Conservation (phyloP, 202 grass and related monocot species). For the Zoysia matrella region DNA sequence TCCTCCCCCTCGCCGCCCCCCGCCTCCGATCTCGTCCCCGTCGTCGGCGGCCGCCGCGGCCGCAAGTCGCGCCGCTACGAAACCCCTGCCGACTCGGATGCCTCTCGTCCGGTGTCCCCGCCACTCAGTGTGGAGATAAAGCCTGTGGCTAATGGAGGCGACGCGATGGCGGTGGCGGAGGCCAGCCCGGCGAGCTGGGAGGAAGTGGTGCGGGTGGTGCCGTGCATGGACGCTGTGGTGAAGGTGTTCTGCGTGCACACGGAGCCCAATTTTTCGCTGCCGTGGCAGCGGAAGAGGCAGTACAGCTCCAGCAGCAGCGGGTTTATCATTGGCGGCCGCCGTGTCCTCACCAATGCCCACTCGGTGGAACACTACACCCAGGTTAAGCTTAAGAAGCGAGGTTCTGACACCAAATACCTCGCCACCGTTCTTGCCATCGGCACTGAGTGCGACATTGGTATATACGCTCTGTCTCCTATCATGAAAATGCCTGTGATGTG, state of each 20-base stretch:
- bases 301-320: conserved; percentile 95
- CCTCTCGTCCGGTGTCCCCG: conserved; percentile 46
- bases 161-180: conserved; percentile 33
- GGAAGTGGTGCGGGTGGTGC: conserved; percentile 68
- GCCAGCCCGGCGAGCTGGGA: conserved; percentile 60
- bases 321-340: conserved; percentile 74
- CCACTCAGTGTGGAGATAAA: conserved; percentile 33
- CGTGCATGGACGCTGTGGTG: conserved; percentile 94
- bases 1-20: conserved; percentile 37
- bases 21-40: conserved; percentile 15
- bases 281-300: conserved; percentile 93
- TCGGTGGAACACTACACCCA: conserved; percentile 94
- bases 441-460: conserved; percentile 93
- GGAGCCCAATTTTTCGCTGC: conserved; percentile 92
- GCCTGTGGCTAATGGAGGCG: conserved; percentile 50
- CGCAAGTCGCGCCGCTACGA: conserved; percentile 50
- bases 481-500: not conserved
- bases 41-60: conserved; percentile 37
- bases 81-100: conserved; percentile 32
- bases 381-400: conserved; percentile 98
- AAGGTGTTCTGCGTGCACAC: conserved; percentile 99
- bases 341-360: conserved; percentile 92
- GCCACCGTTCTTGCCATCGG: conserved; percentile 92
- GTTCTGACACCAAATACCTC: conserved; percentile 91
- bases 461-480: conserved; percentile 12